A percentile compares a stretch with the other conserved stretches of the same genome.
These are phyloP conservation scores for Fraxinus excelsior DNA, from an alignment of 257 asterid genomes.

Conservation along the genomic window DNA sequence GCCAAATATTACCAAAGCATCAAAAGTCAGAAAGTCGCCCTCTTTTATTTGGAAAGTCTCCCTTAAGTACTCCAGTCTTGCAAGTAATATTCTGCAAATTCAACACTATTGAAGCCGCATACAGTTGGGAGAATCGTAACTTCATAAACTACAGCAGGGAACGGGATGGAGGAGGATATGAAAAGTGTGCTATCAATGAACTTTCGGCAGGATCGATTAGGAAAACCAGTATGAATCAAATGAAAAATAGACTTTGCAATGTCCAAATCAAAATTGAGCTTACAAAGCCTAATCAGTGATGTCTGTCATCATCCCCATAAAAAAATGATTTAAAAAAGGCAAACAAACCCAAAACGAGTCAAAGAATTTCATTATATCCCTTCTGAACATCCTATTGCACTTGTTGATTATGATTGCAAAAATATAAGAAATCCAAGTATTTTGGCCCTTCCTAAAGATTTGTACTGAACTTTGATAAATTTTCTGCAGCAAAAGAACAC, in stretches of 20 bases:
- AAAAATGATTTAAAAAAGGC: background rate
- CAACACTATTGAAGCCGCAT: constrained; percentile 15
- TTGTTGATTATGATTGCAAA: background rate
- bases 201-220: background rate
- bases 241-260: background rate
- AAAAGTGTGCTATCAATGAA: background rate
- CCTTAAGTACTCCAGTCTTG: constrained; percentile 85
- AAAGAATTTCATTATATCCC: background rate
- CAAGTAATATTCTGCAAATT: constrained; percentile 80
- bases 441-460: background rate
- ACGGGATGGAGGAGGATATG: background rate
- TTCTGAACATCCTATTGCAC: background rate
- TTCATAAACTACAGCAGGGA: constrained; percentile 2
- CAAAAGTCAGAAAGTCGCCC: constrained; percentile 93
- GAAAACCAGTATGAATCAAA: background rate
- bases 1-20: constrained; percentile 75
- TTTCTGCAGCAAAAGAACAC: background rate
- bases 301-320: background rate
- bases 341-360: background rate
- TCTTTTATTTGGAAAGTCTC: constrained; percentile 98
- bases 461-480: background rate
- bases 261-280: background rate
- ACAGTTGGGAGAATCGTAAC: constrained; percentile 16
- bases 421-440: background rate
- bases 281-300: background rate